These are phyloP conservation scores for Penicillium oxalicum DNA, from an alignment of 2,329 filamentous ascomycete species.

Conservation along the genomic window DNA sequence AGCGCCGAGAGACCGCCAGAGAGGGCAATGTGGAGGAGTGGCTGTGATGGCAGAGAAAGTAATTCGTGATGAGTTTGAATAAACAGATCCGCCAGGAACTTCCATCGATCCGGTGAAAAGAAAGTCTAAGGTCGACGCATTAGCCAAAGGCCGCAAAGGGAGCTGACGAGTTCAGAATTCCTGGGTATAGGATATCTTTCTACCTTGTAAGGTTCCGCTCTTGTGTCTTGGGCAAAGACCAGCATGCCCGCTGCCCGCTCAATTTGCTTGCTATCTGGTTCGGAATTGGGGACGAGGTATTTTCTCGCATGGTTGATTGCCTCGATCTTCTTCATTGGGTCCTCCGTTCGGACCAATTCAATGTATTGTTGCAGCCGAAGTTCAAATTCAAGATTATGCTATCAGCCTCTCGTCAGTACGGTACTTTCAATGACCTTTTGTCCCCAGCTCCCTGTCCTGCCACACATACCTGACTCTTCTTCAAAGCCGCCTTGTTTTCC, in stretches of 20 bases:
- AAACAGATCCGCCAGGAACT: slow-evolving; percentile 70
- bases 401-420: background rate
- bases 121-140: slow-evolving; percentile 48
- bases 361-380: slow-evolving; percentile 92
- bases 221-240: slow-evolving; percentile 61
- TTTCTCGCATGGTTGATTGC: slow-evolving; percentile 78
- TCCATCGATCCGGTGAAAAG: slow-evolving; percentile 70
- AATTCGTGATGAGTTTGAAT: slow-evolving; percentile 79
- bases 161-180: background rate
- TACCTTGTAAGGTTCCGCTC: slow-evolving; percentile 56
- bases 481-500: slow-evolving; percentile 87
- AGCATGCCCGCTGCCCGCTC: slow-evolving; percentile 71
- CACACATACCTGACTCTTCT: slow-evolving; percentile 68
- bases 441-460: too few relatives aligned
- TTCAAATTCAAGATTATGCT: slow-evolving; percentile 87
- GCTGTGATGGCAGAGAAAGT: slow-evolving; percentile 72
- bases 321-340: slow-evolving; percentile 61
- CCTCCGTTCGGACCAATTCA: slow-evolving; percentile 69
- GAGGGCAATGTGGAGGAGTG: slow-evolving; percentile 83
- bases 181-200: background rate
- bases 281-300: slow-evolving; percentile 65
- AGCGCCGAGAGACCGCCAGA: slow-evolving; percentile 87
- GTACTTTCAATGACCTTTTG: background rate
- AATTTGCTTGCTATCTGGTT: slow-evolving; percentile 63
- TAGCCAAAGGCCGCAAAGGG: background rate